A percentile compares a stretch with the other conserved stretches of the same genome.
Evolutionary conservation across 2,329 filamentous ascomycete species (phyloP).

Genomic region (Pseudogymnoascus sp.): DNA sequence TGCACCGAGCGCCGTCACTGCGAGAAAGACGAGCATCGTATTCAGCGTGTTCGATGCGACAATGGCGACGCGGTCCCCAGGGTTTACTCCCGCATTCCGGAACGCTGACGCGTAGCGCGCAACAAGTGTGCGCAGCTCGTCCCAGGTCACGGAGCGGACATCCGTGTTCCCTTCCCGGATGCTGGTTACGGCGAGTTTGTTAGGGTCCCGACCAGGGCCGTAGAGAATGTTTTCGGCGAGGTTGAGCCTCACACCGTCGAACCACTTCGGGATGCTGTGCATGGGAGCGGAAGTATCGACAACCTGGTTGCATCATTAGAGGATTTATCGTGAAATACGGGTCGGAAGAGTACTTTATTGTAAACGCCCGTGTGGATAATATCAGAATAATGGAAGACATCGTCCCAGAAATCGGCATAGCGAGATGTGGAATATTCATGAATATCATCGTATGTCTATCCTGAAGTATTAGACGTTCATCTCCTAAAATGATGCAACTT

Average conservation of each 20-base stretch:
- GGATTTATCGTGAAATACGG: conserved; percentile 12
- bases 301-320: conserved; percentile 33
- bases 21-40: conserved; percentile 60
- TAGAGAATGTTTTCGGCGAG: conserved; percentile 74
- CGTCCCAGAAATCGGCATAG: background rate
- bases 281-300: conserved; percentile 65
- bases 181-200: conserved; percentile 62
- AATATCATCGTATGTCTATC: background rate
- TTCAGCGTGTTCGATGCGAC: conserved; percentile 68
- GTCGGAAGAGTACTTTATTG: background rate
- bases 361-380: background rate
- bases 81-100: conserved; percentile 54
- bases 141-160: conserved; percentile 48
- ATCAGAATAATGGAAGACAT: background rate
- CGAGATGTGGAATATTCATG: background rate
- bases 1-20: conserved; percentile 61
- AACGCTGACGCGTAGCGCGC: conserved; percentile 54
- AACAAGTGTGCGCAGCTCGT: conserved; percentile 51
- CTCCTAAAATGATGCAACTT: background rate
- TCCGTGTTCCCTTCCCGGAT: conserved; percentile 59
- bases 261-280: conserved; percentile 67
- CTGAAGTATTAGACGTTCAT: background rate
- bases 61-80: conserved; percentile 66
- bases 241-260: conserved; percentile 63
- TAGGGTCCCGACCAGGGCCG: conserved; percentile 60